A percentile compares a stretch with the other conserved stretches of the same genome.
These are phyloP conservation scores for Tulasnella sp. DNA, from an alignment of 768 basidiomycete species.

Conservation along the genomic window DNA sequence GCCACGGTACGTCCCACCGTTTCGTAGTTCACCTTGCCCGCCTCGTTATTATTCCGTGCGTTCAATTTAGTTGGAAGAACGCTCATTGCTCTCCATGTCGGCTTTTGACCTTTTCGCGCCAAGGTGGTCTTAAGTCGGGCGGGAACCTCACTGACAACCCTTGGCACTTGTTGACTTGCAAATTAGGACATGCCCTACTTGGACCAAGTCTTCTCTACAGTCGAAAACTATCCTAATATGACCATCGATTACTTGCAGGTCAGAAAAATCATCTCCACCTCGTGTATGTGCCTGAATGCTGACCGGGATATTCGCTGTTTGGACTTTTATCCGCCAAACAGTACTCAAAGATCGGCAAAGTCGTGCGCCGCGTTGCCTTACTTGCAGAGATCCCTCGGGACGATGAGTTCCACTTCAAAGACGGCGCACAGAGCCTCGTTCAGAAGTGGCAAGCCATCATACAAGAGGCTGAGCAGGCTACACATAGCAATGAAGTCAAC, in stretches of 20 bases:
- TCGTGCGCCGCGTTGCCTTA: constrained; percentile 75
- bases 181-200: constrained; percentile 66
- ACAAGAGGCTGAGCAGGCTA: background rate
- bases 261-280: constrained; percentile 18
- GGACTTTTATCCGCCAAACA: constrained; percentile 21
- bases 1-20: constrained; percentile 39
- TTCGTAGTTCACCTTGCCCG: background rate
- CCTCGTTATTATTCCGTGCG: background rate
- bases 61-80: background rate
- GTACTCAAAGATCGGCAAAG: constrained; percentile 77
- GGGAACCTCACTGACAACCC: background rate
- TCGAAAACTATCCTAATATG: constrained; percentile 67
- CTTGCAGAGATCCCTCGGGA: constrained; percentile 47
- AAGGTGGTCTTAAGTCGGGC: background rate
- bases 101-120: background rate
- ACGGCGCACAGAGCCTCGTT: constrained; percentile 57
- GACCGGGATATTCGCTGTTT: background rate
- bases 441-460: constrained; percentile 45
- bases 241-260: constrained; percentile 63
- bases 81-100: constrained; percentile 6
- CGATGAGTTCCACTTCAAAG: constrained; percentile 59
- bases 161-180: constrained; percentile 13
- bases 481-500: background rate
- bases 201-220: constrained; percentile 59
- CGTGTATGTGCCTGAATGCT: background rate